phyloP scores from a whole-genome alignment of 2,329 filamentous ascomycete genomes.

The Nemania abortiva region DNA sequence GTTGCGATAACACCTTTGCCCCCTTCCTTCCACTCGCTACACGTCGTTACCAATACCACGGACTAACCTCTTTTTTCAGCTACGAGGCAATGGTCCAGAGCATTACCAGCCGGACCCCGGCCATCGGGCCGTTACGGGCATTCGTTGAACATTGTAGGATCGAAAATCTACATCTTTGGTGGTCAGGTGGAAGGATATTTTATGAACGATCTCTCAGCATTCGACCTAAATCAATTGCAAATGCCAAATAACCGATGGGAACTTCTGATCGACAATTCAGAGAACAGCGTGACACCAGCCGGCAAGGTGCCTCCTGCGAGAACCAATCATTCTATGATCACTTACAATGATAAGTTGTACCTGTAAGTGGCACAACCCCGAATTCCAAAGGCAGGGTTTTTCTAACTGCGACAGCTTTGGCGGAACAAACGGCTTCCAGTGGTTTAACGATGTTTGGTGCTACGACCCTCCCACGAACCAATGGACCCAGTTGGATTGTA shows the following conservation, averaged over 20 bases:
- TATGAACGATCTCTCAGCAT: conserved; percentile 96
- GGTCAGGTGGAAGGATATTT: conserved; percentile 98
- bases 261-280: conserved; percentile 82
- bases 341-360: conserved; percentile 92
- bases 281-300: conserved; percentile 68
- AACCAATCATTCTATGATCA: conserved; percentile 94
- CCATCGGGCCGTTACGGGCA: conserved; percentile 95
- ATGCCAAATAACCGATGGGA: conserved; percentile 95
- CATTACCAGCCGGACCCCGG: conserved; percentile 85
- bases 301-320: conserved; percentile 84
- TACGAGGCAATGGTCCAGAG: conserved; percentile 97
- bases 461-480: conserved; percentile 86
- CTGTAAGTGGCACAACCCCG: conserved; percentile 71
- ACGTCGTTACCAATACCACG: background rate
- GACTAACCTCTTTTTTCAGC: conserved; percentile 64
- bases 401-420: conserved; percentile 75
- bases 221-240: conserved; percentile 95
- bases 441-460: conserved; percentile 99
- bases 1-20: conserved; percentile 13
- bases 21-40: conserved; percentile 17
- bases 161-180: conserved; percentile 97
- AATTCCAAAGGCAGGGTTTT: background rate
- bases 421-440: conserved; percentile 93
- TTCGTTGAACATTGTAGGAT: conserved; percentile 94
- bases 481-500: conserved; percentile 93